A percentile compares a stretch with the other conserved stretches of the same genome.
phyloP scores from a whole-genome alignment of 306 rosid species.

The Cucurbita argyrosperma region DNA sequence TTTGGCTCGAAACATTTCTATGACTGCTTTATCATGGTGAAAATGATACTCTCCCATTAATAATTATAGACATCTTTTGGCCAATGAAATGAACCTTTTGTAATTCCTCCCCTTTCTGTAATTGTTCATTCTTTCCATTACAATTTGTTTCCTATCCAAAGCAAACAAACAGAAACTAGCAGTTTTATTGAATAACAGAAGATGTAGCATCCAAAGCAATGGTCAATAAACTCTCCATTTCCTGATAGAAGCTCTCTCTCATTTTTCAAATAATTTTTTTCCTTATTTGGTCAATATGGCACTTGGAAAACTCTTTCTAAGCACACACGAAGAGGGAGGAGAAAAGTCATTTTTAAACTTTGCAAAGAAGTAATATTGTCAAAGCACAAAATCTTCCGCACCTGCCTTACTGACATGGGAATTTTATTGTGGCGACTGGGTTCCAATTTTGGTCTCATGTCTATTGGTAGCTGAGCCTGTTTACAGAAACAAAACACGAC shows the following conservation, averaged over 20 bases:
- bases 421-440: slow-evolving; percentile 63
- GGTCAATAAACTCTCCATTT: not conserved
- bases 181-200: not conserved
- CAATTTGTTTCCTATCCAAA: not conserved
- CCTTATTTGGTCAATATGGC: not conserved
- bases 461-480: slow-evolving; percentile 81
- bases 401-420: slow-evolving; percentile 85
- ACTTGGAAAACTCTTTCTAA: not conserved
- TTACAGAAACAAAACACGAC: slow-evolving; percentile 29
- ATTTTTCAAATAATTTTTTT: no score
- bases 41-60: not conserved
- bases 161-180: not conserved
- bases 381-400: slow-evolving; percentile 16
- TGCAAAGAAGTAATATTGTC: not conserved
- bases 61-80: not conserved
- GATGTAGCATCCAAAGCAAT: not conserved
- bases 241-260: not conserved
- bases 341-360: not conserved
- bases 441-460: slow-evolving; percentile 75
- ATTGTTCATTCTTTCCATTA: not conserved
- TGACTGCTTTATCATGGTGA: not conserved
- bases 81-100: not conserved
- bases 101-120: not conserved
- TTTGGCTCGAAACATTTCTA: not conserved
- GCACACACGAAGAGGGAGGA: not conserved